A percentile compares a stretch with the other conserved stretches of the same genome.
phyloP scores from a whole-genome alignment of 1,139 yeast species.

The Sugiyamaella neomexicana region DNA sequence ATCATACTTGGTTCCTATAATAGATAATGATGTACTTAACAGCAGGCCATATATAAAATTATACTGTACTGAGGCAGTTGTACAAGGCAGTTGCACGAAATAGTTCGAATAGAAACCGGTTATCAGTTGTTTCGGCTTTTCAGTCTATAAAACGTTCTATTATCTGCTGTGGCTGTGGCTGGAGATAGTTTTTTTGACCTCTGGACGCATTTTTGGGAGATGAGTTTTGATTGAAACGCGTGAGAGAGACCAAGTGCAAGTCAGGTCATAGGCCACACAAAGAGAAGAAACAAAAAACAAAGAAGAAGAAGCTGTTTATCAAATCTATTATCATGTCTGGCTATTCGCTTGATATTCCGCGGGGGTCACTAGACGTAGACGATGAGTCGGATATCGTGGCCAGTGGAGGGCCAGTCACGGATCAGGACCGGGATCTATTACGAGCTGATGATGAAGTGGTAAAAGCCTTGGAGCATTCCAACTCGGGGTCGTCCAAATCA shows the following conservation, averaged over 20 bases:
- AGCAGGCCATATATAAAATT: too few relatives aligned
- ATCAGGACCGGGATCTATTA: conserved; percentile 33
- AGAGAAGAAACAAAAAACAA: neutral
- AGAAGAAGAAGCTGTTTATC: neutral
- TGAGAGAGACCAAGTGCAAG: too few relatives aligned
- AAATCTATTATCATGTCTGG: conserved; percentile 4
- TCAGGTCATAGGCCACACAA: neutral
- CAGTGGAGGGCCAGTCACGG: conserved; percentile 30
- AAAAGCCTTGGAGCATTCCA: conserved; percentile 28
- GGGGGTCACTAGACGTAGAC: conserved; percentile 29
- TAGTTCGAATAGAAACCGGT: too few relatives aligned
- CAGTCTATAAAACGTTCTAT: too few relatives aligned
- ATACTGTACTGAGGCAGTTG: too few relatives aligned
- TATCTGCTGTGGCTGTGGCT: too few relatives aligned
- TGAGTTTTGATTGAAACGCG: conserved; percentile 4
- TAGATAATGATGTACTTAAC: too few relatives aligned
- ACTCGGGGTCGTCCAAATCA: neutral
- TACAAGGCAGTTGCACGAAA: too few relatives aligned
- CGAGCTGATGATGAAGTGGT: conserved; percentile 35
- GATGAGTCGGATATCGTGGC: conserved; percentile 34
- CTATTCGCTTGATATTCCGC: conserved; percentile 14
- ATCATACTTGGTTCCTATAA: too few relatives aligned
- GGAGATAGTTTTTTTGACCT: too few relatives aligned
- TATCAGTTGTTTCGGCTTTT: too few relatives aligned
- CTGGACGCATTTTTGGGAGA: neutral